Evolutionary conservation across 192 early-diverging fungal species (phyloP), one percentile per base, ranked within the genome.

Genomic region (Backusella tarrabulga): DNA sequence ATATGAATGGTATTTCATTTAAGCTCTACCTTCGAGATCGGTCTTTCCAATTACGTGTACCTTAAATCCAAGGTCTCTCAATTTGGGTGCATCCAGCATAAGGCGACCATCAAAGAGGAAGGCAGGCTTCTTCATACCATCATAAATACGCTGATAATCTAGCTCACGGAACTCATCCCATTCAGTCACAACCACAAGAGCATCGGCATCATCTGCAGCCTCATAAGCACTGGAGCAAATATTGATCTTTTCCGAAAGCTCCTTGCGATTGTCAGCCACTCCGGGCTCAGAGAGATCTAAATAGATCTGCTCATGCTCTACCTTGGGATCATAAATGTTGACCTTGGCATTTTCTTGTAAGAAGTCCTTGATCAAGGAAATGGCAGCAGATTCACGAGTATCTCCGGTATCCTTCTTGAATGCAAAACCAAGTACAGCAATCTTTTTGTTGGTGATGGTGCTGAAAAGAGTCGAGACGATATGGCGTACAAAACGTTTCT

Each of bases 331-430:
- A 83, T 95, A 98, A 56, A 98, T 87, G 29, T 83, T 80, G 68
- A 98, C 80, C 19, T 84, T 78, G 21, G 96, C 95, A 26, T 88
- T 91, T 72, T 93, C 92, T 77, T 91, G 84, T 71, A 98, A 84
- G 34, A 97, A 89, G 67, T 91, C 85, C 75, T 92, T 89, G 80
- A 92, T 89, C 23, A 98, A 80, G 1, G 88, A 89, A 54, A 95
- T 96, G 34, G 97, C 95, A 29, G 97, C 93, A 35, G 93, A 93
- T 87, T 97, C 95, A 41, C 97, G 89, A 23, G 97, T 93, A 83
- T 98, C 97, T 46, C 94, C 93, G 23, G 95, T 98, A 78, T 96
- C 93, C 82, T 93, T 95, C 86, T 98, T 98, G 85, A 94, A 98
- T 0, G 97, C 94, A 84, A 98, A 98, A 0, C 97, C 97, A 71